These are phyloP conservation scores for Pyrenochaeta sp. DNA, from an alignment of 2,329 filamentous ascomycete genomes.

Conservation along the genomic window DNA sequence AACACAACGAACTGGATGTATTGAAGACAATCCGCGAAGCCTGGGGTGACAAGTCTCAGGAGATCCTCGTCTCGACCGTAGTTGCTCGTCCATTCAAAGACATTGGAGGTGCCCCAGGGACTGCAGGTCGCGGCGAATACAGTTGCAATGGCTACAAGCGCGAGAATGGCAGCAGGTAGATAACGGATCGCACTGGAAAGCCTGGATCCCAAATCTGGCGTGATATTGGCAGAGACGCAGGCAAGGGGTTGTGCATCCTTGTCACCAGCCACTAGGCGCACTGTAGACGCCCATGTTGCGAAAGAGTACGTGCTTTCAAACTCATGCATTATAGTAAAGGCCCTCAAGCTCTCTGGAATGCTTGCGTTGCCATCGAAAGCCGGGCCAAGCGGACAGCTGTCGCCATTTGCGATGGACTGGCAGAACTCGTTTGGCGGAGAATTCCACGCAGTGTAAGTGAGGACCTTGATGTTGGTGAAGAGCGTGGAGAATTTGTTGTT, in stretches of 20 bases:
- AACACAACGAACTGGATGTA: conserved; percentile 94
- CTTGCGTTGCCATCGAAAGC: conserved; percentile 68
- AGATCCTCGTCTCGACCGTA: conserved; percentile 94
- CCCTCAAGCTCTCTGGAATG: conserved; percentile 66
- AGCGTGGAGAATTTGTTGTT: conserved; percentile 75
- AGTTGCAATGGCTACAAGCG: conserved; percentile 82
- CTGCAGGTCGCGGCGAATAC: conserved; percentile 85
- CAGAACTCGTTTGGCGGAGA: conserved; percentile 69
- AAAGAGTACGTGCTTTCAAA: conserved; percentile 88
- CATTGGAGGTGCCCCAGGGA: conserved; percentile 89
- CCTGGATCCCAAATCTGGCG: conserved; percentile 77
- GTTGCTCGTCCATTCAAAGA: conserved; percentile 97
- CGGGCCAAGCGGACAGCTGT: conserved; percentile 77
- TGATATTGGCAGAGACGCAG: conserved; percentile 83
- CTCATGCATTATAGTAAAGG: conserved; percentile 75
- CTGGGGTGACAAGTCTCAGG: conserved; percentile 89
- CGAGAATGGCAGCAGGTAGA: conserved; percentile 77
- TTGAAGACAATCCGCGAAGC: conserved; percentile 94
- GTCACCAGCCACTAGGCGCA: conserved; percentile 80
- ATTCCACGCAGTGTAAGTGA: conserved; percentile 76
- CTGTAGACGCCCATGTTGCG: conserved; percentile 76
- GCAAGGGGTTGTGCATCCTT: conserved; percentile 68
- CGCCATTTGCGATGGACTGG: conserved; percentile 54
- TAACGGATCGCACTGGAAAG: conserved; percentile 75
- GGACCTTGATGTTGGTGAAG: conserved; percentile 72